These are phyloP conservation scores for Penicillium goetzii DNA, from an alignment of 495 filamentous ascomycete genomes.

Conservation along the genomic window DNA sequence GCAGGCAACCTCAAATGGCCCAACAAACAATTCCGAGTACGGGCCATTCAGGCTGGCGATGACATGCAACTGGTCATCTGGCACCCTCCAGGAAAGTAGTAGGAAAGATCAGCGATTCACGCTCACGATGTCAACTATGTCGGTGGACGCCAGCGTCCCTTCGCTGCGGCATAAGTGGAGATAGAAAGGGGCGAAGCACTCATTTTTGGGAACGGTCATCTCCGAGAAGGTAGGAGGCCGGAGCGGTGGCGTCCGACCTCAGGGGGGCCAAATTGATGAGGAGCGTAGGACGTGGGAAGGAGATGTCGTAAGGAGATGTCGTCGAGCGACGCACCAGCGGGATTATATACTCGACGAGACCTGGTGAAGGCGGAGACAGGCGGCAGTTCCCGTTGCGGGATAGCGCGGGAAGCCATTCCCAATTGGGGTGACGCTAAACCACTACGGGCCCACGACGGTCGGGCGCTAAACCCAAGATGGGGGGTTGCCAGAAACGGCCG, in stretches of 20 bases:
- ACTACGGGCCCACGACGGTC: neutral
- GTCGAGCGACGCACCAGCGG: neutral
- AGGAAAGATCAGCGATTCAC: neutral
- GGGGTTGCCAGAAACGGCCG: neutral
- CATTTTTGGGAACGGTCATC: constrained; percentile 1
- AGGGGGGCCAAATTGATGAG: neutral
- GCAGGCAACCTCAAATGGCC: neutral
- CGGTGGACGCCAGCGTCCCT: neutral
- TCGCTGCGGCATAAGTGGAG: neutral
- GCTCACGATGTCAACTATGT: neutral
- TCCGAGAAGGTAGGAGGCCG: neutral
- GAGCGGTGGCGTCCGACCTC: neutral
- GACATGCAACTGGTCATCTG: neutral
- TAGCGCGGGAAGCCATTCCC: neutral
- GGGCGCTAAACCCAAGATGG: neutral
- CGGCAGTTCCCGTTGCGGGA: neutral
- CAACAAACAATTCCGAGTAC: neutral
- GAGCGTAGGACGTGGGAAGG: neutral
- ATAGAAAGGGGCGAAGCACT: neutral
- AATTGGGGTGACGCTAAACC: neutral
- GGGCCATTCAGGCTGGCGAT: neutral
- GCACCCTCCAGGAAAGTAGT: too few species aligned
- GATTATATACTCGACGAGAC: neutral
- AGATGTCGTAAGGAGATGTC: too few species aligned
- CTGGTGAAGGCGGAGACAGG: neutral